Percentiles rank a stretch among this genome's conserved stretches.
Evolutionary conservation across 345 rosid genomes (phyloP).

Genomic region (Barbarea vulgaris): DNA sequence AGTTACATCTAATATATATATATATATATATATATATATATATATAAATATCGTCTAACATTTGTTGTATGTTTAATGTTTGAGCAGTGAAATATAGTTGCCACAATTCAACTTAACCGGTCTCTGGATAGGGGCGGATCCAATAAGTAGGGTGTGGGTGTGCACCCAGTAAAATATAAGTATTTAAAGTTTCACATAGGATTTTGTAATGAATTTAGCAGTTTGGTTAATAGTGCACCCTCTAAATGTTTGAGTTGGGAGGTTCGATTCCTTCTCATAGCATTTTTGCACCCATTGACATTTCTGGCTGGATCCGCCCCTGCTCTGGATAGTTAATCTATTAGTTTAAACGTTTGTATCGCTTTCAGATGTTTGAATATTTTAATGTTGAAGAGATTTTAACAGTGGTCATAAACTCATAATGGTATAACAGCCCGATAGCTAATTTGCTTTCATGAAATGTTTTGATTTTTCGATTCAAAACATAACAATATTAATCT

Average conservation of each 20-base stretch:
- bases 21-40: too few species aligned
- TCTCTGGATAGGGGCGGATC: background rate
- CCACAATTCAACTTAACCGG: background rate
- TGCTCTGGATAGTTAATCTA: background rate
- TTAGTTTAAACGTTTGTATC: background rate
- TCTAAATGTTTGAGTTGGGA: too few species aligned
- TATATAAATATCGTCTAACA: background rate
- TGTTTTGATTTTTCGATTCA: background rate
- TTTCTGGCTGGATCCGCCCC: too few species aligned
- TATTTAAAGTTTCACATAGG: too few species aligned
- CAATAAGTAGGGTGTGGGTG: too few species aligned
- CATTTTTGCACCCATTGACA: too few species aligned
- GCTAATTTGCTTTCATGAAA: background rate
- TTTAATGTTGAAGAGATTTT: background rate
- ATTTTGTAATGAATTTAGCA: too few species aligned
- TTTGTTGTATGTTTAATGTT: slow-evolving; percentile 22
- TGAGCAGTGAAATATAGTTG: slow-evolving; percentile 14
- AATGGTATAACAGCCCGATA: slow-evolving; percentile 3
- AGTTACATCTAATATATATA: background rate
- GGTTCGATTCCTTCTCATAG: too few species aligned
- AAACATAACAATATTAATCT: background rate
- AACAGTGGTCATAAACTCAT: background rate
- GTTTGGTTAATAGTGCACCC: too few species aligned
- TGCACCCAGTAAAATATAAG: too few species aligned
- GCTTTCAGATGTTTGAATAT: slow-evolving; percentile 10